These are phyloP conservation scores for Lathyrus tuberosus DNA, from an alignment of 306 rosid species.

Conservation along the genomic window DNA sequence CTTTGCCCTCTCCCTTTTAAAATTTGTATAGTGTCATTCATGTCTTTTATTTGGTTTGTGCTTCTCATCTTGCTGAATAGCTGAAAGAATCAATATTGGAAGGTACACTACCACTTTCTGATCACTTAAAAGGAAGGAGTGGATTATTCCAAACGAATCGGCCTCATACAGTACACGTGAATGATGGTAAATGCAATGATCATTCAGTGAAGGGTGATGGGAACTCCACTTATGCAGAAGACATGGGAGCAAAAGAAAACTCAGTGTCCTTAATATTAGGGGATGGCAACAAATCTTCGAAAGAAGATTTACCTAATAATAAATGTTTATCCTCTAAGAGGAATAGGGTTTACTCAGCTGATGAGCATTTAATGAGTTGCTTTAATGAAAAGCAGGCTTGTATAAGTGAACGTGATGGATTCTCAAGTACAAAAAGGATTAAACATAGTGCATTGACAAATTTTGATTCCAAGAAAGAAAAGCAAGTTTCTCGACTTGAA, in stretches of 20 bases:
- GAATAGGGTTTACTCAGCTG: conserved; percentile 30
- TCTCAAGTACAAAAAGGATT: conserved; percentile 46
- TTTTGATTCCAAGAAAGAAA: conserved; percentile 40
- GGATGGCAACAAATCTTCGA: conserved; percentile 30
- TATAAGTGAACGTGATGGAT: conserved; percentile 38
- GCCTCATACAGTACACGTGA: conserved; percentile 28
- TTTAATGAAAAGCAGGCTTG: conserved; percentile 31
- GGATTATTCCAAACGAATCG: conserved; percentile 46
- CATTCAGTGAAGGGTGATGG: conserved; percentile 34
- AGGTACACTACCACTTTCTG: conserved; percentile 61
- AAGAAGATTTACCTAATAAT: conserved; percentile 31
- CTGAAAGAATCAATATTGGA: conserved; percentile 65
- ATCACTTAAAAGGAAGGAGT: conserved; percentile 55
- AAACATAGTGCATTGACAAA: conserved; percentile 41
- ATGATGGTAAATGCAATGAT: conserved; percentile 33
- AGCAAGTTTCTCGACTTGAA: conserved; percentile 38
- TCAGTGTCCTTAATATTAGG: conserved; percentile 34
- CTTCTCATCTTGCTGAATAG: conserved; percentile 47
- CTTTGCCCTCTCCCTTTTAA: conserved; percentile 8
- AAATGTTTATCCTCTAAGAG: conserved; percentile 51
- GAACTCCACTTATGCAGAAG: conserved; percentile 40
- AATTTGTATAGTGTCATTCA: conserved; percentile 30
- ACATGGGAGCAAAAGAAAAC: conserved; percentile 40
- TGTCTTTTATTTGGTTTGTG: conserved; percentile 32
- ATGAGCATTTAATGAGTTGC: conserved; percentile 35